Evolutionary conservation across 495 filamentous ascomycete species (phyloP).

Genomic region (Xylaria cubensis): DNA sequence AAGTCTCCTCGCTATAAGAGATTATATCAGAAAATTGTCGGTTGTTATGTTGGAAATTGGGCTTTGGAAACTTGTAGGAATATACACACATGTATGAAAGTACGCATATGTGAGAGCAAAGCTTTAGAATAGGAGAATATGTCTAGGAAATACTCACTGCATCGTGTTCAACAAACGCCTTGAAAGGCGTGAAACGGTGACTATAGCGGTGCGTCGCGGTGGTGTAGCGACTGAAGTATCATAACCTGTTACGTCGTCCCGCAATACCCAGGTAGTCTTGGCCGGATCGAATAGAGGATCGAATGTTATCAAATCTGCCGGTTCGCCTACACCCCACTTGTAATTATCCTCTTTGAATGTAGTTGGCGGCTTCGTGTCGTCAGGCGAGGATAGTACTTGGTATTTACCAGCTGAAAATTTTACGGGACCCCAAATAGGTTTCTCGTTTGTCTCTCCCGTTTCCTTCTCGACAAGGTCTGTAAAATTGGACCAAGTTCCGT

Average conservation of each 20-base stretch:
- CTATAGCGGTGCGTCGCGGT: slow-evolving; percentile 78
- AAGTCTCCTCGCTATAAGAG: slow-evolving; percentile 62
- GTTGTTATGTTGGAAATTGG: background rate
- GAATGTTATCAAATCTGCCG: slow-evolving; percentile 62
- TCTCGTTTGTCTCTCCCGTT: slow-evolving; percentile 28
- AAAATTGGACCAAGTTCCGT: slow-evolving; percentile 54
- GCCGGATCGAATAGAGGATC: slow-evolving; percentile 60
- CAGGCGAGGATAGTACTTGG: slow-evolving; percentile 36
- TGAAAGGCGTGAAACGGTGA: slow-evolving; percentile 75
- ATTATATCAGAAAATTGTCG: background rate
- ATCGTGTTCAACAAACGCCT: slow-evolving; percentile 75
- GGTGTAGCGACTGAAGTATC: slow-evolving; percentile 64
- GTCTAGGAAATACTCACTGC: slow-evolving; percentile 54
- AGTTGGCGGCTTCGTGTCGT: slow-evolving; percentile 52
- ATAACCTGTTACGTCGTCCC: slow-evolving; percentile 77
- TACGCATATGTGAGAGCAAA: background rate
- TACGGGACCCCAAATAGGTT: slow-evolving; percentile 39
- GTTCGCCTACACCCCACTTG: slow-evolving; percentile 65
- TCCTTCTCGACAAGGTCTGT: slow-evolving; percentile 50
- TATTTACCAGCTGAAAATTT: slow-evolving; percentile 29
- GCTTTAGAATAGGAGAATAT: background rate
- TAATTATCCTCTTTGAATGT: slow-evolving; percentile 55
- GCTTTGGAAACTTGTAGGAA: background rate
- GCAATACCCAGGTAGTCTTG: slow-evolving; percentile 61
- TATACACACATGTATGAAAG: background rate